Evolutionary conservation across 1,284 basidiomycete species (phyloP), one percentile per base, ranked within the genome.

Genomic region (Malassezia globosa): DNA sequence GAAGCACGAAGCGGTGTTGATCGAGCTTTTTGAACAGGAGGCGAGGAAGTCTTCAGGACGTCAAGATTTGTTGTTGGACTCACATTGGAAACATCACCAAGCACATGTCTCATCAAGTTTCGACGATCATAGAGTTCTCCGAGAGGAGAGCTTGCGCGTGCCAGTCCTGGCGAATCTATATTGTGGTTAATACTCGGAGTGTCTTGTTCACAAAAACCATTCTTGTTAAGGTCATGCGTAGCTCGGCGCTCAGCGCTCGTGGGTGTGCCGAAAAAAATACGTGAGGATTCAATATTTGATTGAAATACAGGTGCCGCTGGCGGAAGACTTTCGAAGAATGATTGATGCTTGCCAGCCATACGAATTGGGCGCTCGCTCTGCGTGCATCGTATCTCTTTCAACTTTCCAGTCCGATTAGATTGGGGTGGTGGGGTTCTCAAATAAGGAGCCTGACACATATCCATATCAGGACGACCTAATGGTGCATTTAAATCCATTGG

Each of bases 81-180:
- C 33, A 36, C 18, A 27, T 44, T 51, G 7, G 49, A 51, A 6
- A 51, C 38, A 29, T 51, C 43, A 14, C 49, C 49, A 2, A 51
- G 44, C 23, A 37, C 44, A 21, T 46, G 38, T 19, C 49, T 26
- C 0, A 51, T 21, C 5, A 41, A 22, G 11, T 36, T 27, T 13
- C 27, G 37, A 24, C 37, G 49, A 26, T 13, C 27, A 10, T 14
- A 10, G 8, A 25, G 25, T 1, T 35, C 25, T 14, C 1, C 3
- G 2, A 24, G 22, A 7, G 49, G 38, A 7, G 42, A 37, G 3
- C 23, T 33, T 1, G 39, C 37, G 29, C 49, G 49, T 24, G 38
- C 49, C 14, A 46, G n/a, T 10, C 49, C 49, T 18, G 49, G 49
- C 24, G 43, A 46, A 13, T 31, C 21, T n/a, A 8, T 18, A 21